Evolutionary conservation across 768 basidiomycete genomes (phyloP), one percentile per base, ranked within the genome.

Genomic region (Auricularia auricula-judae): DNA sequence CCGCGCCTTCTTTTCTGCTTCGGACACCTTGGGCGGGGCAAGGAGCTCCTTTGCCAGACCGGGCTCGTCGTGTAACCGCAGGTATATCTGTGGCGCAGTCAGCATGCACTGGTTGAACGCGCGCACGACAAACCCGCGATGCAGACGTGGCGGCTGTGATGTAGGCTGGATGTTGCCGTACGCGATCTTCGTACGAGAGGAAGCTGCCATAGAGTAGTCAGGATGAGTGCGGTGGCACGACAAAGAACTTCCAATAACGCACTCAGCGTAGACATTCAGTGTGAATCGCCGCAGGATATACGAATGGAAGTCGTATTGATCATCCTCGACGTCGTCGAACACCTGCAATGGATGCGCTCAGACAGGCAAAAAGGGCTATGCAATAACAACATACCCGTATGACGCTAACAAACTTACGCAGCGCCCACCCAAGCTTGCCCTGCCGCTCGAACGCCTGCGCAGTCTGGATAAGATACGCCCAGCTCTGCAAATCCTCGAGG

Each of bases 291-390:
- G 86, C 68, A 98, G 68, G 68, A 91, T 91, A 74, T 98, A 99
- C 5, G 89, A 86, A 73, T 99, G 97, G 81, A 99, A 99, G 74
- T 99, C 97, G 69, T 89, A 98, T 75, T 98, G 94, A 71, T 97
- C 95, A 68, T 98, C 93, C 67, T 97, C 93, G 67, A 90, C 83
- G 62, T 89, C 89, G 63, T 87, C 82, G 73, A 96, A 98, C 16
- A 87, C 76, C 91, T 91, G 66, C 47, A 35, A 36, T n/a, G 16
- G 54, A n/a, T 11, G 0, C 56, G 62, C 29, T 54, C 39, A 63
- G 62, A 12, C 43, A 4, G 36, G 54, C 21, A 34, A 4, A 5
- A 54, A 14, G 14, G 18, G 5, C 35, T 2, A 5, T 61, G 4
- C 12, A 35, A 36, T 39, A 64, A 14, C 21, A 36, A 71, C 76